Evolutionary conservation across 768 basidiomycete species (phyloP).

Genomic region (Lyophyllum semitale): DNA sequence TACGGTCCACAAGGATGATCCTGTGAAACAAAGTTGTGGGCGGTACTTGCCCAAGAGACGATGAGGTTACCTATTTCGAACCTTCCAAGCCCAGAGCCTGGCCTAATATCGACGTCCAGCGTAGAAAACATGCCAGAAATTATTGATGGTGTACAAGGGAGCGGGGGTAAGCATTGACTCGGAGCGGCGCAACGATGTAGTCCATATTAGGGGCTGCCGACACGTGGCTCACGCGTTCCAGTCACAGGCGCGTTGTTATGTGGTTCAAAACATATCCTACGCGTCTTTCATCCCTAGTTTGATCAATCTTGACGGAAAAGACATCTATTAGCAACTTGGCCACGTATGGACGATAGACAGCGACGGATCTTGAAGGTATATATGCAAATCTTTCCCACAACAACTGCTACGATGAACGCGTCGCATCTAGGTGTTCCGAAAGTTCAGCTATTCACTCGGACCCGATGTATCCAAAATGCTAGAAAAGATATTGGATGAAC

Average conservation of each 20-base stretch:
- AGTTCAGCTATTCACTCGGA: slow-evolving; percentile 85
- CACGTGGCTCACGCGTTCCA: slow-evolving; percentile 13
- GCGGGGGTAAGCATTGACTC: slow-evolving; percentile 3
- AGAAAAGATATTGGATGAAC: slow-evolving; percentile 68
- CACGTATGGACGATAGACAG: slow-evolving; percentile 46
- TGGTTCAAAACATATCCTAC: not conserved
- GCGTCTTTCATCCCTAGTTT: not conserved
- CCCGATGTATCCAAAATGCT: slow-evolving; percentile 74
- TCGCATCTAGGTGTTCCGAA: slow-evolving; percentile 69
- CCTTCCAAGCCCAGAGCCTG: slow-evolving; percentile 73
- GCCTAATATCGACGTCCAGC: slow-evolving; percentile 75
- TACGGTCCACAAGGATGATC: slow-evolving; percentile 77
- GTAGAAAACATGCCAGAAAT: slow-evolving; percentile 55
- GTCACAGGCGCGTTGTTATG: not conserved
- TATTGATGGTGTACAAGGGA: not conserved
- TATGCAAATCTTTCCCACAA: not conserved
- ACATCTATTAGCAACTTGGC: not conserved
- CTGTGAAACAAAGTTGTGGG: slow-evolving; percentile 33
- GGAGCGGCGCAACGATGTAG: not conserved
- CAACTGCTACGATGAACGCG: not conserved
- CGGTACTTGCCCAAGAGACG: not conserved
- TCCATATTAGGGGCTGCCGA: slow-evolving; percentile 15
- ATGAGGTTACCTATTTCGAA: slow-evolving; percentile 67
- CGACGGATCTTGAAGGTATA: slow-evolving; percentile 49
- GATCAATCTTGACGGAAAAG: not conserved